Evolutionary conservation across 331 rosid genomes (phyloP).

Genomic region (Rhamnella rubrinervis): DNA sequence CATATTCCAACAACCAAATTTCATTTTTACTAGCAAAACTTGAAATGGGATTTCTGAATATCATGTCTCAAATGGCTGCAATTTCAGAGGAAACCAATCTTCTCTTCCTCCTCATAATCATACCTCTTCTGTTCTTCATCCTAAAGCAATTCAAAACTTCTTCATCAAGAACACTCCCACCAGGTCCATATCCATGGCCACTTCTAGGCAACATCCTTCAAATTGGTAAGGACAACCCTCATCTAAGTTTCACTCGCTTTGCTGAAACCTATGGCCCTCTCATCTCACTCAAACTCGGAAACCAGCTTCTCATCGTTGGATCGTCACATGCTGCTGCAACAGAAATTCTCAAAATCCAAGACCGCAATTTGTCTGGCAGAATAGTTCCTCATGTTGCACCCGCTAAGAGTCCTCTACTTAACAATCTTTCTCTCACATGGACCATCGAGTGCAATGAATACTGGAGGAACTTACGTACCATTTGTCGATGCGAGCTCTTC

Average conservation of each 20-base stretch:
- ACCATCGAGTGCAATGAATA: constrained; percentile 5
- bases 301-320: constrained; percentile 14
- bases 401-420: neutral
- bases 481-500: constrained; percentile 12
- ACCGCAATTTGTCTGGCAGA: constrained; percentile 15
- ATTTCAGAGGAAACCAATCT: too few relatives aligned
- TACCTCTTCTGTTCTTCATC: neutral
- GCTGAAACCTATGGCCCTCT: constrained; percentile 21
- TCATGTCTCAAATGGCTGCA: too few relatives aligned
- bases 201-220: constrained; percentile 23
- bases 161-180: constrained; percentile 14
- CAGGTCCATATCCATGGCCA: constrained; percentile 36
- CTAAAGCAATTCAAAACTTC: neutral
- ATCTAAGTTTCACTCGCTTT: constrained; percentile 1
- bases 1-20: too few relatives aligned
- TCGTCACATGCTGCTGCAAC: constrained; percentile 18
- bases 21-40: too few relatives aligned
- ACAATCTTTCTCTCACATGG: neutral
- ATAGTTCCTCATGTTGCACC: neutral
- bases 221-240: constrained; percentile 3
- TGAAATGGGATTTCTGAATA: too few relatives aligned
- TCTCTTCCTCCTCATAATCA: neutral
- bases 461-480: constrained; percentile 16
- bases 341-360: constrained; percentile 23
- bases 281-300: constrained; percentile 24